Conservation (phyloP, 148 eudicot genomes). For the Bassia scoparia region DNA sequence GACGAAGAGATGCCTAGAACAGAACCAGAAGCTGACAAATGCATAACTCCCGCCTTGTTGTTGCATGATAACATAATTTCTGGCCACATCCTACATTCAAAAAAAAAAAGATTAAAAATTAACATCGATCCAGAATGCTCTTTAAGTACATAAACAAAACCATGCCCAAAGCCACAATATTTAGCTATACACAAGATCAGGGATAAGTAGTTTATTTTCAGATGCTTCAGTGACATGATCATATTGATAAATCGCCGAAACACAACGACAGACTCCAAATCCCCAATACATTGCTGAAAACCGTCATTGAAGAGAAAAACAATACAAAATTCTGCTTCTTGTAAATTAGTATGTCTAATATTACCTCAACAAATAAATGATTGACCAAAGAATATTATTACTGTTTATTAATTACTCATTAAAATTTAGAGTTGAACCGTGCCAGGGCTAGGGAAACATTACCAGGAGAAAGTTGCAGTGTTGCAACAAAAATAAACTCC, state of each 20-base stretch:
- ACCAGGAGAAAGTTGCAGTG: no score
- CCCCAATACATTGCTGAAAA: no score
- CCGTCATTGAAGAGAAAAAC: neutral
- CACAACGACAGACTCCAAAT: neutral
- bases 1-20: constrained; percentile 66
- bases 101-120: neutral
- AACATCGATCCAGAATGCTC: neutral
- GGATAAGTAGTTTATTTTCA: neutral
- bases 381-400: no score
- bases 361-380: no score
- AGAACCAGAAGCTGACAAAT: constrained; percentile 88
- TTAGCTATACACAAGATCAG: neutral
- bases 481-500: no score
- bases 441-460: no score
- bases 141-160: neutral
- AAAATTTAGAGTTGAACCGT: no score
- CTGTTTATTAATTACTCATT: no score
- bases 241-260: neutral
- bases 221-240: neutral
- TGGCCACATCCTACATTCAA: constrained; percentile 61
- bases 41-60: constrained; percentile 68
- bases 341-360: no score
- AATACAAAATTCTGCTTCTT: neutral
- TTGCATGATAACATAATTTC: constrained; percentile 64
- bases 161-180: neutral